Conservation (phyloP, 805 yeast species). For the Starmerella potacharoeniae region DNA sequence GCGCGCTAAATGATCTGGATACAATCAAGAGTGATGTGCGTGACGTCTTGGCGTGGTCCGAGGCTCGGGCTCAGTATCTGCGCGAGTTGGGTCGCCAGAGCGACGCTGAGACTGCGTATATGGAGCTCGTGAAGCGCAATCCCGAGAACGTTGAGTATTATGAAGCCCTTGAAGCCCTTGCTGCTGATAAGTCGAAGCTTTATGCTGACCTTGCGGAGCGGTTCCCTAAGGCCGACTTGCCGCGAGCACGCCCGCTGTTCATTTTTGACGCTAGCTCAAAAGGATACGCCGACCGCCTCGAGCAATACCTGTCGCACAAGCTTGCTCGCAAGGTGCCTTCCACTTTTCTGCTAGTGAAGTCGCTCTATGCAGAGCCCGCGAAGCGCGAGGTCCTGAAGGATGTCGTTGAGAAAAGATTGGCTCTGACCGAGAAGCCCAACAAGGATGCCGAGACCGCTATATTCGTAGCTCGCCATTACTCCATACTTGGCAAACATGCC, state of each 20-base stretch:
- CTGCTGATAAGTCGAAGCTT: slow-evolving; percentile 37
- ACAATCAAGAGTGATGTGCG: slow-evolving; percentile 33
- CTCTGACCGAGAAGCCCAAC: not conserved
- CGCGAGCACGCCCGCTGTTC: slow-evolving; percentile 59
- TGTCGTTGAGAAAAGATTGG: slow-evolving; percentile 10
- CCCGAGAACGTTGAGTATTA: slow-evolving; percentile 70
- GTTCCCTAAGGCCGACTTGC: slow-evolving; percentile 78
- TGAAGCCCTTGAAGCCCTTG: slow-evolving; percentile 44
- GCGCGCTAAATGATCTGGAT: slow-evolving; percentile 51
- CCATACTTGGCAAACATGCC: slow-evolving; percentile 42
- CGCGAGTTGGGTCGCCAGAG: slow-evolving; percentile 40
- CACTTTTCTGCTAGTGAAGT: slow-evolving; percentile 73
- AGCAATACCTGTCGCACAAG: slow-evolving; percentile 46
- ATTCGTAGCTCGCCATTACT: slow-evolving; percentile 45
- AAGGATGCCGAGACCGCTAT: slow-evolving; percentile 18
- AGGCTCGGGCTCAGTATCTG: slow-evolving; percentile 54
- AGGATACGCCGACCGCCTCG: slow-evolving; percentile 28
- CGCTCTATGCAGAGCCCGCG: slow-evolving; percentile 18
- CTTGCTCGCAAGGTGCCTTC: slow-evolving; percentile 81
- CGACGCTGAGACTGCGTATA: slow-evolving; percentile 55
- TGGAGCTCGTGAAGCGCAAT: slow-evolving; percentile 66
- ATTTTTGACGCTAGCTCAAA: slow-evolving; percentile 36
- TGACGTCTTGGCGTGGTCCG: slow-evolving; percentile 44
- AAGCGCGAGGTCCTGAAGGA: not conserved
- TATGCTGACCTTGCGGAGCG: slow-evolving; percentile 55